Percentiles rank a stretch among this genome's conserved stretches.
phyloP scores from a whole-genome alignment of 2,329 filamentous ascomycete species.

The Diaporthe helianthi region DNA sequence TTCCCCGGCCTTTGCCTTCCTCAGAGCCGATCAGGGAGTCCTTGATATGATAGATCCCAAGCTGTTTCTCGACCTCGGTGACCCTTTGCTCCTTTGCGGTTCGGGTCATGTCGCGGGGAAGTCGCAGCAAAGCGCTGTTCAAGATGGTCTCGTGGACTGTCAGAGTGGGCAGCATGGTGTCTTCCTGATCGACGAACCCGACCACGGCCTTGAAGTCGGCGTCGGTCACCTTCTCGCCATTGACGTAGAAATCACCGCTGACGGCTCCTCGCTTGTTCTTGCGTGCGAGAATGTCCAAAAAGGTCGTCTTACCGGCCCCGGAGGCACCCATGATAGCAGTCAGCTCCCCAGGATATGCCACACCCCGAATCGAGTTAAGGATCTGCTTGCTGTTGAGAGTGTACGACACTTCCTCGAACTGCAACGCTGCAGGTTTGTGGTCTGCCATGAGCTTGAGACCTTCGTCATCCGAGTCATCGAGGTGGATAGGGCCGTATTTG shows the following conservation, averaged over 20 bases:
- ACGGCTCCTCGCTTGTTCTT: constrained; percentile 93
- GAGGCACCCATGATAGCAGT: constrained; percentile 98
- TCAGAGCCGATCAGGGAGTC: constrained; percentile 96
- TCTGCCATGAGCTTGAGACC: constrained; percentile 85
- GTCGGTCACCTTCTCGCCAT: constrained; percentile 88
- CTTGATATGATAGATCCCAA: constrained; percentile 92
- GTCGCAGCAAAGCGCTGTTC: constrained; percentile 86
- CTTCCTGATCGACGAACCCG: constrained; percentile 97
- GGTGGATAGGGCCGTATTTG: constrained; percentile 74
- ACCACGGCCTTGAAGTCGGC: constrained; percentile 89
- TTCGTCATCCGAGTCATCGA: constrained; percentile 92
- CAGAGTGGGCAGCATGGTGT: constrained; percentile 93
- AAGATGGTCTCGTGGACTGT: constrained; percentile 98
- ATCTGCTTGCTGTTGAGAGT: constrained; percentile 88
- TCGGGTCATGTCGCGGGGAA: constrained; percentile 91
- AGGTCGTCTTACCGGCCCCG: constrained; percentile 95
- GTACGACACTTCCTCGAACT: constrained; percentile 89
- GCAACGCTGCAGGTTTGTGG: constrained; percentile 87
- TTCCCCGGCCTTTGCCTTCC: constrained; percentile 91
- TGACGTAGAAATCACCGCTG: constrained; percentile 86
- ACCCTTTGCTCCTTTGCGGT: constrained; percentile 90
- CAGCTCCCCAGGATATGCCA: constrained; percentile 93
- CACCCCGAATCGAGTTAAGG: constrained; percentile 78
- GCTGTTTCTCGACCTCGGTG: constrained; percentile 91
- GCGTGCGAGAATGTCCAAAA: constrained; percentile 91